These are phyloP conservation scores for Vanilla planifolia DNA, from an alignment of 106 monocot species.

Conservation along the genomic window DNA sequence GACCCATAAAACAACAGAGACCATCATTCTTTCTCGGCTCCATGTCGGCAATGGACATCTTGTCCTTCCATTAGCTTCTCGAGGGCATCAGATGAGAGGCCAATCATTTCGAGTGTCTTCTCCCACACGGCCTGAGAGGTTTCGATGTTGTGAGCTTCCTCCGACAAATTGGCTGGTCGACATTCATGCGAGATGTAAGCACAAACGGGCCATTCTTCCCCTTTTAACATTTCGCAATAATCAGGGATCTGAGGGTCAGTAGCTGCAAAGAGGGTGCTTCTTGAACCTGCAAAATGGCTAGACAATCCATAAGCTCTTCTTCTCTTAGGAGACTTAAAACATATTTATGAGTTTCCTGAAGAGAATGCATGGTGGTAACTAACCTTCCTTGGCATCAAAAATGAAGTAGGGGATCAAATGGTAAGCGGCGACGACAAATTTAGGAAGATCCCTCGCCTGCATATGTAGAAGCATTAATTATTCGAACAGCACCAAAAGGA, in stretches of 20 bases:
- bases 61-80: constrained; percentile 76
- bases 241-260: constrained; percentile 87
- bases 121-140: constrained; percentile 79
- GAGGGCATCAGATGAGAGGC: constrained; percentile 68
- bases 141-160: constrained; percentile 86
- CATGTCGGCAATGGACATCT: constrained; percentile 46
- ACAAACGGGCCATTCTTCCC: constrained; percentile 92
- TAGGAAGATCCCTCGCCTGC: constrained; percentile 25
- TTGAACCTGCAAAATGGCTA: constrained; percentile 53
- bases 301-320: no score
- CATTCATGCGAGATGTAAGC: constrained; percentile 76
- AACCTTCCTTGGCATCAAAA: constrained; percentile 21
- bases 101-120: constrained; percentile 76
- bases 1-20: no score
- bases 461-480: neutral
- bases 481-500: neutral
- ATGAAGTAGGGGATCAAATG: constrained; percentile 29
- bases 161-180: constrained; percentile 77
- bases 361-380: neutral
- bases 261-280: constrained; percentile 74
- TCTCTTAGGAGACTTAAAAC: no score
- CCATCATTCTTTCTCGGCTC: neutral
- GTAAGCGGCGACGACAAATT: constrained; percentile 10
- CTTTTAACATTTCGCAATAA: constrained; percentile 67
- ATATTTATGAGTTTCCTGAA: no score